These are phyloP conservation scores for Microcyclospora tardicrescens DNA, from an alignment of 2,329 filamentous ascomycete species.

Conservation along the genomic window DNA sequence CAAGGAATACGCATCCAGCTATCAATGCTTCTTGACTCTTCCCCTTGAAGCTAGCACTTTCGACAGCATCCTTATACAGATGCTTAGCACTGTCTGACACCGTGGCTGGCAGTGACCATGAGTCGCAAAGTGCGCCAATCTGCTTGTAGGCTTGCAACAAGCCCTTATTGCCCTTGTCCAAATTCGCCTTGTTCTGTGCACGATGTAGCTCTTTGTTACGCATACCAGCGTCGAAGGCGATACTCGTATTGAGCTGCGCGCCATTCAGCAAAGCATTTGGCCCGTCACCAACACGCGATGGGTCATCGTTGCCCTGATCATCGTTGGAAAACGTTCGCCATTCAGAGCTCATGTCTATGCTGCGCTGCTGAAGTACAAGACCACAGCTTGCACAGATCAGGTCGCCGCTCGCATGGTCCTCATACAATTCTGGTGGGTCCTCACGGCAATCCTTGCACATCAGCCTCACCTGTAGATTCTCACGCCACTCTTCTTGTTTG, in stretches of 20 bases:
- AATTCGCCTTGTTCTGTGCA: constrained; percentile 67
- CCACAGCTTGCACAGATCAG: constrained; percentile 89
- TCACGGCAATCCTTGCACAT: constrained; percentile 88
- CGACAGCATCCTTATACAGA: constrained; percentile 87
- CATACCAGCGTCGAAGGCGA: constrained; percentile 65
- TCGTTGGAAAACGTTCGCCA: constrained; percentile 99
- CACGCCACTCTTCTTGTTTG: constrained; percentile 46
- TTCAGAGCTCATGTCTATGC: constrained; percentile 91
- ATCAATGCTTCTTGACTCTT: constrained; percentile 91
- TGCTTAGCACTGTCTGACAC: constrained; percentile 86
- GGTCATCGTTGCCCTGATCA: constrained; percentile 90
- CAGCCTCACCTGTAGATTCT: constrained; percentile 76
- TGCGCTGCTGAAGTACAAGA: constrained; percentile 75
- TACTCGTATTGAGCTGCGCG: constrained; percentile 75
- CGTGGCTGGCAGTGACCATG: constrained; percentile 64
- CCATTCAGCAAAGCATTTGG: constrained; percentile 83
- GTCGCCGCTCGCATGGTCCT: constrained; percentile 85
- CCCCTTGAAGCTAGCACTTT: constrained; percentile 86
- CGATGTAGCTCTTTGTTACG: constrained; percentile 64
- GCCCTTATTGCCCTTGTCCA: constrained; percentile 71
- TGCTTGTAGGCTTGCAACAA: constrained; percentile 75
- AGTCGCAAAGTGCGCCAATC: constrained; percentile 77
- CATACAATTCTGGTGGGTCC: constrained; percentile 78
- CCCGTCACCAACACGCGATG: constrained; percentile 92
- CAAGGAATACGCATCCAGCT: constrained; percentile 93